Evolutionary conservation across 306 rosid genomes (phyloP), one percentile per base, ranked within the genome.

Genomic region (Glycyrrhiza uralensis): DNA sequence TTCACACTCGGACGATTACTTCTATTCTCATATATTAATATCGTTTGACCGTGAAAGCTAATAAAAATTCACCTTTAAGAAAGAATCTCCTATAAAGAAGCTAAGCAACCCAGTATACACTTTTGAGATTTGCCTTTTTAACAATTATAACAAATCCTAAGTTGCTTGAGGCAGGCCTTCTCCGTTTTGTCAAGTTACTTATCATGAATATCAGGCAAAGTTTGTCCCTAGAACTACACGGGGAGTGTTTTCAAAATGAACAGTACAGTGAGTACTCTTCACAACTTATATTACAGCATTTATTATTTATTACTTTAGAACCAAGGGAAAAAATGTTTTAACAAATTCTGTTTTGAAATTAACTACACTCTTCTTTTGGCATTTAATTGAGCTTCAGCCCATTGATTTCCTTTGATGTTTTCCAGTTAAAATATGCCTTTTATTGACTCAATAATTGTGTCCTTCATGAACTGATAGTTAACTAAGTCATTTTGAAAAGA

Each of bases 401-500:
- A 60, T 52, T 26, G 76, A 75, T 45, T 69, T 61, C 42, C 22
- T 22, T 54, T 7, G 29, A 72, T 66, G 17, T 74, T 6, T 74
- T 38, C 10, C 14, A 33, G 42, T 59, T 58, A n/a, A 72, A n/a
- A n/a, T n/a, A 46, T 24, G 28, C 23, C 24, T 38, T 23, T 69
- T 51, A 13, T 44, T 61, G 14, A 52, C 72, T 68, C 59, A 44
- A 47, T 70, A 46, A 24, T 9, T 17, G 7, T 23, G 11, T 42
- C 29, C 50, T 45, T 55, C 38, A 18, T 19, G 15, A 73, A 2
- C 22, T 35, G 17, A 7, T 38, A 39, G 7, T 35, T 52, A n/a
- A n/a, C n/a, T n/a, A 24, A 36, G 23, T 24, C 57, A 64, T 22
- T 24, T 74, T 49, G 55, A n/a, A 26, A 8, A 38, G 30, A 49